phyloP scores from a whole-genome alignment of 805 yeast genomes.

The Kuraishia floccosa region DNA sequence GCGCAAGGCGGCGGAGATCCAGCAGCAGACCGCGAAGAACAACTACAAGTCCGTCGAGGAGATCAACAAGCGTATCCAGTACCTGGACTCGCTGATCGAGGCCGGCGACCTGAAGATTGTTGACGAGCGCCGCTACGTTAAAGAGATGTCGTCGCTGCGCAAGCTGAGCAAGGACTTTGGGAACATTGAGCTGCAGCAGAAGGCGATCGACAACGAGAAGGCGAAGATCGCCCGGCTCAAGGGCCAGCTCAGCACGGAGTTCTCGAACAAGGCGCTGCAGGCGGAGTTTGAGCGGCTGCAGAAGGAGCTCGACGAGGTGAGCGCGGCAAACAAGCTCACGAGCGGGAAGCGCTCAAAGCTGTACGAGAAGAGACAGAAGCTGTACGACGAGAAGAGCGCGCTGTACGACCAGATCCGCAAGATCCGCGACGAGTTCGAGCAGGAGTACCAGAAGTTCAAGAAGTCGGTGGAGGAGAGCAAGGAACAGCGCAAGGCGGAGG shows the following conservation, averaged over 20 bases:
- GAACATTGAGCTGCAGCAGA: slow-evolving; percentile 62
- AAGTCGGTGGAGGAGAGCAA: slow-evolving; percentile 57
- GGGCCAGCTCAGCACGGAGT: slow-evolving; percentile 42
- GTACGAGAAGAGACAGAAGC: slow-evolving; percentile 52
- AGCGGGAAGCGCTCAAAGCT: slow-evolving; percentile 57
- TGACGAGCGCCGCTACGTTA: slow-evolving; percentile 77
- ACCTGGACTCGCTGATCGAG: slow-evolving; percentile 65
- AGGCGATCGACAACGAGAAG: slow-evolving; percentile 69
- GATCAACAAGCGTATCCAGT: slow-evolving; percentile 52
- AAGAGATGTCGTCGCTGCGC: slow-evolving; percentile 77
- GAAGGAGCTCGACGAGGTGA: slow-evolving; percentile 58
- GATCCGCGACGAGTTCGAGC: slow-evolving; percentile 65
- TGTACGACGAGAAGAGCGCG: slow-evolving; percentile 58
- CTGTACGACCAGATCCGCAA: slow-evolving; percentile 56
- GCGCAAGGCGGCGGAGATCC: slow-evolving; percentile 67
- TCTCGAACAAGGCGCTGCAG: slow-evolving; percentile 54
- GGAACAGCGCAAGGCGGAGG: slow-evolving; percentile 57
- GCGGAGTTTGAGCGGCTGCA: slow-evolving; percentile 58
- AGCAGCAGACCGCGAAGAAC: slow-evolving; percentile 57
- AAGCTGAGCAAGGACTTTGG: slow-evolving; percentile 73
- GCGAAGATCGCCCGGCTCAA: slow-evolving; percentile 67
- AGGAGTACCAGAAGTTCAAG: slow-evolving; percentile 62
- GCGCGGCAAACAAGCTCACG: slow-evolving; percentile 43
- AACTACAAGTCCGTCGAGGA: slow-evolving; percentile 58
- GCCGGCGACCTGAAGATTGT: slow-evolving; percentile 77